Evolutionary conservation across 73 alveolate genomes (phyloP), one percentile per base, ranked within the genome.

Genomic region (Paramecium bursaria): DNA sequence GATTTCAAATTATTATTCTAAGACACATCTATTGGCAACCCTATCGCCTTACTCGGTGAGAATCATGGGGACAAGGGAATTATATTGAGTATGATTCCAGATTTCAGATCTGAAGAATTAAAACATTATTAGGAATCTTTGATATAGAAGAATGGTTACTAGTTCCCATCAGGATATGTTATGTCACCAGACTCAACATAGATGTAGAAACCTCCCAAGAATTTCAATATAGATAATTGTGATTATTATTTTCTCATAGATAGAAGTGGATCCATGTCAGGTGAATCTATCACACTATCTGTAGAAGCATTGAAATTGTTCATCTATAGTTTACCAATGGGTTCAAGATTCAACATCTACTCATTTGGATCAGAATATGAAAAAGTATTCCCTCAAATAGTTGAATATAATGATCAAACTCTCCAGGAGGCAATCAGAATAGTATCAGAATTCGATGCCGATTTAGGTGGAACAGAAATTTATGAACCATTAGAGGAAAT

Each of bases 391-490:
- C 44, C 60, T 1, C n/a, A 31, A 1, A 42, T 53, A 46, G 57
- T 15, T 3, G 89, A 87, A 74, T 92, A 91, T 49, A 85, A 75
- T 73, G 90, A 87, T 50, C 91, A 87, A 48, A 86, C 85, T 47
- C 9, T 94, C 44, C 87, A 92, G 7, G 60, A 50, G 50, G 91
- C 95, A 44, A 51, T 75, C 29, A 73, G 44, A 27, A 35, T 50
- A 50, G 85, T 91, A 30, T 74, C 79, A 17, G 74, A 75, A 23
- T 77, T 74, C 47, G 30, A 87, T 13, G 96, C 98, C 0, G 60
- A 86, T 74, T 47, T 91, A 26, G 98, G 98, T 33, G 94, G 94
- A 19, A 94, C 98, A 2, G 94, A 94, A 42, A 92, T 94, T 23
- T 87, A 48, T 6, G 75, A 76, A 10, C 98, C 98, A 11, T 86